Base-by-base conservation (phyloP, 768 basidiomycete species). In the Sutorius australiensis region DNA sequence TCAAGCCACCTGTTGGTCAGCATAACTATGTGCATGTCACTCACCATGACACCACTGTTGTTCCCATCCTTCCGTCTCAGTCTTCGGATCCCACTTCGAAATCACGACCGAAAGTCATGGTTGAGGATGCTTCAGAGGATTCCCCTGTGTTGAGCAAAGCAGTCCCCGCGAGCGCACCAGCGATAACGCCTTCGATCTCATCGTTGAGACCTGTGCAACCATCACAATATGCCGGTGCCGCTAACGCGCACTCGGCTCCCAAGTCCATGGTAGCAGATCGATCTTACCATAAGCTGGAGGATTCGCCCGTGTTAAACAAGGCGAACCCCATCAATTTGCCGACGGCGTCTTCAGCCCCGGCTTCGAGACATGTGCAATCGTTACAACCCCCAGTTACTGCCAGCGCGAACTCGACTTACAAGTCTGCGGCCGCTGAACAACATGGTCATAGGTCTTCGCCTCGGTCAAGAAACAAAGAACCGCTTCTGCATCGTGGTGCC, bases 71-170 rank as follows among this genome's bases (percentile, higher is more conserved):
- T 41, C 51, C 62, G 5, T 39, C 50, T n/a, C 58, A 57, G 21
- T 46, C 58, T 17, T 51, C 45, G 10, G 44, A 45, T 17, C 46
- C 52, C 21, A 24, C 40, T 41, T 46, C 55, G 38, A 54, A 44
- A 45, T 14, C 48, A 27, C 65, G 68, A 51, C 60, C 60, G 30
- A 71, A 62, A 49, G 65, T 62, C 46, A 67, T 63, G 5, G 37
- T 69, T 6, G 68, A 71, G 48, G 65, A 69, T 44, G 60, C 61
- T 10, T 45, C 60, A 42, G 68, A 69, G 46, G 61, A 66, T 45
- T 51, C 54, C 6, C 60, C 58, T 3, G 36, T 56, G 48, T 42
- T 24, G 5, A 46, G 44, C 21, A 69, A 58, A 45, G 41, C 54
- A 19, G 48, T 46, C 5, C 31, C 55, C 11, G 6, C 39, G 28